Evolutionary conservation across 129 eudicot genomes (phyloP).

Genomic region (Mikania micrantha): DNA sequence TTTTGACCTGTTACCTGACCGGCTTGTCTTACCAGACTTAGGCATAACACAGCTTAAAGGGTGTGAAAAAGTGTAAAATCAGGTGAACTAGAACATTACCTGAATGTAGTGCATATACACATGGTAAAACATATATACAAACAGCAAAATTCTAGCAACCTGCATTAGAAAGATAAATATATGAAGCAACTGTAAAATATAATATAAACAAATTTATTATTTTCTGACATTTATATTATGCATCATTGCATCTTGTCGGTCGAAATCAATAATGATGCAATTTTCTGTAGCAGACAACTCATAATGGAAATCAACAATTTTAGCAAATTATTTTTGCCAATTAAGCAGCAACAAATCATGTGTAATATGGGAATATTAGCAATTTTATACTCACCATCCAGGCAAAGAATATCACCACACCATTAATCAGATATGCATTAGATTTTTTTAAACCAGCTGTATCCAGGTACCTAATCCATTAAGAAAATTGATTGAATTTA

Average conservation of each 20-base stretch:
- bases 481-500: background rate
- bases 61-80: background rate
- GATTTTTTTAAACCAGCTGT: conserved; percentile 80
- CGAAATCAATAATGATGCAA: background rate
- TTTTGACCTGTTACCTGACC: background rate
- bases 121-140: conserved; percentile 67
- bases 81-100: conserved; percentile 36
- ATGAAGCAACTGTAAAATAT: background rate
- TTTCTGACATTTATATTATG: background rate
- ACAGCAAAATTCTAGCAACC: conserved; percentile 88
- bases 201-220: background rate
- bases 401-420: conserved; percentile 58
- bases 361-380: background rate
- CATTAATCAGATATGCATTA: conserved; percentile 59
- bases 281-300: background rate
- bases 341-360: background rate
- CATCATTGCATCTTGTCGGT: background rate
- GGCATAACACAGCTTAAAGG: too few species aligned
- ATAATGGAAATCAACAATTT: background rate
- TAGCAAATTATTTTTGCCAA: background rate
- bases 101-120: conserved; percentile 61
- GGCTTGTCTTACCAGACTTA: background rate
- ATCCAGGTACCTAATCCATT: conserved; percentile 68
- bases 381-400: conserved; percentile 65
- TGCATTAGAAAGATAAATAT: conserved; percentile 28